Percentiles rank a stretch among this genome's conserved stretches.
Evolutionary conservation across 768 basidiomycete genomes (phyloP).

Genomic region (Pleurotus tuber-regium): DNA sequence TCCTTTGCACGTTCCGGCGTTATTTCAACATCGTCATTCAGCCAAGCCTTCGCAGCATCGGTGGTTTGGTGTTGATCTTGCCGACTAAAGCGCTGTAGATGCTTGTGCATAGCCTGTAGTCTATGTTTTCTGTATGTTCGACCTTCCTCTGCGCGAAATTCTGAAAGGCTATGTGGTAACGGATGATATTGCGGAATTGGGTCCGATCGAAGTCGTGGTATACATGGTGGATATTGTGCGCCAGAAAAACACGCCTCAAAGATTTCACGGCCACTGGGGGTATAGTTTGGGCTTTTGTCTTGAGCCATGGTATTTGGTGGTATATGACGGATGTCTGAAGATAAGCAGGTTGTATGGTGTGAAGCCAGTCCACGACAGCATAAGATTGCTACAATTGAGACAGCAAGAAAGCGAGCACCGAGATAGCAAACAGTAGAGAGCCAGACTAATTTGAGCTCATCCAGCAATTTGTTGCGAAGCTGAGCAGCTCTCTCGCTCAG

Average conservation of each 20-base stretch:
- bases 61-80: slow-evolving; percentile 12
- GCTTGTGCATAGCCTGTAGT: slow-evolving; percentile 62
- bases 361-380: not conserved
- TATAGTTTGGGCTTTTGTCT: slow-evolving; percentile 3
- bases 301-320: slow-evolving; percentile 6
- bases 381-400: not conserved
- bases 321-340: not conserved
- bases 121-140: slow-evolving; percentile 56
- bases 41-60: slow-evolving; percentile 14
- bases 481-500: not conserved
- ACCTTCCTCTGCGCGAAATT: slow-evolving; percentile 66
- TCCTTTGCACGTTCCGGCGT: slow-evolving; percentile 63
- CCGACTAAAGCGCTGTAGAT: slow-evolving; percentile 36
- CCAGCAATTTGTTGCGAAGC: not conserved
- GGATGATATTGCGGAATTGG: slow-evolving; percentile 28
- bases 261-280: slow-evolving; percentile 44
- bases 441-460: not conserved
- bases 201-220: slow-evolving; percentile 62
- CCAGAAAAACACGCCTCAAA: slow-evolving; percentile 53
- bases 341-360: not conserved
- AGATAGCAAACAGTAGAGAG: too few relatives aligned
- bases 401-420: not conserved
- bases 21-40: slow-evolving; percentile 24
- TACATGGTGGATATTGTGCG: slow-evolving; percentile 50
- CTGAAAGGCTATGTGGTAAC: slow-evolving; percentile 50